phyloP scores from a whole-genome alignment of 1,284 basidiomycete species.

The Ceratobasidium sp. region DNA sequence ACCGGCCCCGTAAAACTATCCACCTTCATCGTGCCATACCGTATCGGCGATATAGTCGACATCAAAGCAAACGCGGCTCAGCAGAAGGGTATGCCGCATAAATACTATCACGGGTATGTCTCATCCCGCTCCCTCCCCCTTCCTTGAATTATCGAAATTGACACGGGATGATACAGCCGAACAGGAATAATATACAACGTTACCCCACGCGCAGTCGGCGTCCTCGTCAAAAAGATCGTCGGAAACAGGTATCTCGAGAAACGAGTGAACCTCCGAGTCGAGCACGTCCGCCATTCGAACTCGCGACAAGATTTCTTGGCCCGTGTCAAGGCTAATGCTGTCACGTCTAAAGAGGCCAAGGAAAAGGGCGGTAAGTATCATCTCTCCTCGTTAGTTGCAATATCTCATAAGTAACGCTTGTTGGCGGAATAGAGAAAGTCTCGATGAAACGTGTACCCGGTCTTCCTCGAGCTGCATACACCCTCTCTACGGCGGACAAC shows the following conservation, averaged over 20 bases:
- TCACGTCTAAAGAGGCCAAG: slow-evolving; percentile 86
- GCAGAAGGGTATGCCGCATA: slow-evolving; percentile 99
- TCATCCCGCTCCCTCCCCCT: not conserved
- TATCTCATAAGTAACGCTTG: slow-evolving; percentile 4
- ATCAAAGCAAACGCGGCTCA: slow-evolving; percentile 99
- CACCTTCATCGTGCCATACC: slow-evolving; percentile 93
- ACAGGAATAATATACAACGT: slow-evolving; percentile 99
- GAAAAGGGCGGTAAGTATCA: slow-evolving; percentile 83
- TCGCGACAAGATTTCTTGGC: slow-evolving; percentile 99
- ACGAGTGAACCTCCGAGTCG: slow-evolving; percentile 98
- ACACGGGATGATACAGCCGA: slow-evolving; percentile 66
- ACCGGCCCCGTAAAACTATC: slow-evolving; percentile 92
- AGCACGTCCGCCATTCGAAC: slow-evolving; percentile 98
- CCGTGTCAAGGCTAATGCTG: slow-evolving; percentile 94
- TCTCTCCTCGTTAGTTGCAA: slow-evolving; percentile 24
- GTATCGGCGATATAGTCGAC: slow-evolving; percentile 98
- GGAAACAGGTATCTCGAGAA: slow-evolving; percentile 99
- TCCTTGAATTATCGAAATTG: not conserved
- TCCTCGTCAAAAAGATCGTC: slow-evolving; percentile 98
- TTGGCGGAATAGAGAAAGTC: slow-evolving; percentile 72
- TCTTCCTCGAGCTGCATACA: slow-evolving; percentile 85
- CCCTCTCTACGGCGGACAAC: slow-evolving; percentile 83
- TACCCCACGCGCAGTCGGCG: slow-evolving; percentile 92
- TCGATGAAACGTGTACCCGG: slow-evolving; percentile 89
- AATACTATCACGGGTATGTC: slow-evolving; percentile 88